Percentiles rank a stretch among this genome's conserved stretches.
phyloP scores from a whole-genome alignment of 495 filamentous ascomycete genomes.

The Aspergillus kassunensis region DNA sequence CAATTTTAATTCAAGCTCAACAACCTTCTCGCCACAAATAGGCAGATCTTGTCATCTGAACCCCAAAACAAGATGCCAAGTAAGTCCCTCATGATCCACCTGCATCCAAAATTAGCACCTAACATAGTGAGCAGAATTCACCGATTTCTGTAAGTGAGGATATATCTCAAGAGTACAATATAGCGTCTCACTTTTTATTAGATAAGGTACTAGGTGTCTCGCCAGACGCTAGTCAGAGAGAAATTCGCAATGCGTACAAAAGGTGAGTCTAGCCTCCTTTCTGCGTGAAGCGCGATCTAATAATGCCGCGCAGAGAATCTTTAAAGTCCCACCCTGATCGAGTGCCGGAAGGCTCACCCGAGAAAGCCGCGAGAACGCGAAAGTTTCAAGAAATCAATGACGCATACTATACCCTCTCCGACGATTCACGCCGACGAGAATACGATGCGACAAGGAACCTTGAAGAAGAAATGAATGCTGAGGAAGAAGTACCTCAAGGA shows the following conservation, averaged over 20 bases:
- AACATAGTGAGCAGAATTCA: constrained; percentile 19
- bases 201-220: constrained; percentile 69
- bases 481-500: constrained; percentile 55
- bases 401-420: constrained; percentile 93
- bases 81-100: constrained; percentile 4
- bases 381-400: constrained; percentile 97
- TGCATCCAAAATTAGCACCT: neutral
- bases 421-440: constrained; percentile 72
- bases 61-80: constrained; percentile 8
- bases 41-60: no score
- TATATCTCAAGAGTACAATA: neutral
- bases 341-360: constrained; percentile 78
- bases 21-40: no score
- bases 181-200: constrained; percentile 13
- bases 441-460: constrained; percentile 73
- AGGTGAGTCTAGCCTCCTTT: constrained; percentile 53
- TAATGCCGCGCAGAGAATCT: constrained; percentile 59
- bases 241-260: constrained; percentile 96
- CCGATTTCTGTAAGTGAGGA: constrained; percentile 31
- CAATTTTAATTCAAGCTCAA: no score
- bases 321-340: constrained; percentile 94
- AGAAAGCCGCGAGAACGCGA: constrained; percentile 75
- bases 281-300: no score
- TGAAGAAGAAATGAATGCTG: constrained; percentile 51
- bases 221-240: constrained; percentile 67